Evolutionary conservation across 2,329 filamentous ascomycete genomes (phyloP).

Genomic region (Fusarium hainanense): DNA sequence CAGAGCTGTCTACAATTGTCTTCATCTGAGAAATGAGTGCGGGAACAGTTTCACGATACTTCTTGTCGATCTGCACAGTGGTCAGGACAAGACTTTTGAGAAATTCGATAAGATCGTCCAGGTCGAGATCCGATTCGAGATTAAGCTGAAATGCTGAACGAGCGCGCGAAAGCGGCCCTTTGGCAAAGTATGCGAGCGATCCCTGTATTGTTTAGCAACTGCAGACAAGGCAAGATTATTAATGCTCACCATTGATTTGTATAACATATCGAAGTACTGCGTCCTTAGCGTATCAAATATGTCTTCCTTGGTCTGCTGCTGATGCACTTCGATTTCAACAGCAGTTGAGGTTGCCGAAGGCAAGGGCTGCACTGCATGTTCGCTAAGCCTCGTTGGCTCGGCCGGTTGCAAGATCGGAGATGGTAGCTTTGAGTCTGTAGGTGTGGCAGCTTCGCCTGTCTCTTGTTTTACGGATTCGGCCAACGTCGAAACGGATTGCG

Average conservation of each 20-base stretch:
- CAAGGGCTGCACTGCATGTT: background rate
- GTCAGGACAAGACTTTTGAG: constrained; percentile 75
- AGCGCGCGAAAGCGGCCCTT: constrained; percentile 81
- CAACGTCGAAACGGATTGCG: constrained; percentile 56
- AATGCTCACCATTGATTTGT: constrained; percentile 69
- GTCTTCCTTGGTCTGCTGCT: constrained; percentile 58
- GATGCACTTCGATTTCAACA: constrained; percentile 13
- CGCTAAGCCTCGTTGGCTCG: constrained; percentile 4
- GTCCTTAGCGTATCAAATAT: constrained; percentile 69
- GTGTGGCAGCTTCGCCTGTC: constrained; percentile 23
- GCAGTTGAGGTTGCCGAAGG: background rate
- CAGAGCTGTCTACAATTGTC: constrained; percentile 66
- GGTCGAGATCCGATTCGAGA: constrained; percentile 68
- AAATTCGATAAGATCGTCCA: constrained; percentile 73
- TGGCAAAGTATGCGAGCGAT: constrained; percentile 84
- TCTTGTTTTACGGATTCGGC: constrained; percentile 44
- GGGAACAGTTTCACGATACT: constrained; percentile 78
- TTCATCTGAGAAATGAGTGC: constrained; percentile 69
- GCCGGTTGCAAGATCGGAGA: constrained; percentile 37
- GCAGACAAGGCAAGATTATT: background rate
- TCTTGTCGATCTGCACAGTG: constrained; percentile 78
- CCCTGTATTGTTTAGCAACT: constrained; percentile 59
- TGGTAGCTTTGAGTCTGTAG: constrained; percentile 33
- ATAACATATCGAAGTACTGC: constrained; percentile 70
- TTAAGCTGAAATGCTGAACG: constrained; percentile 76